A percentile compares a stretch with the other conserved stretches of the same genome.
phyloP scores from a whole-genome alignment of 2,329 filamentous ascomycete genomes.

The Fusarium devonianum region DNA sequence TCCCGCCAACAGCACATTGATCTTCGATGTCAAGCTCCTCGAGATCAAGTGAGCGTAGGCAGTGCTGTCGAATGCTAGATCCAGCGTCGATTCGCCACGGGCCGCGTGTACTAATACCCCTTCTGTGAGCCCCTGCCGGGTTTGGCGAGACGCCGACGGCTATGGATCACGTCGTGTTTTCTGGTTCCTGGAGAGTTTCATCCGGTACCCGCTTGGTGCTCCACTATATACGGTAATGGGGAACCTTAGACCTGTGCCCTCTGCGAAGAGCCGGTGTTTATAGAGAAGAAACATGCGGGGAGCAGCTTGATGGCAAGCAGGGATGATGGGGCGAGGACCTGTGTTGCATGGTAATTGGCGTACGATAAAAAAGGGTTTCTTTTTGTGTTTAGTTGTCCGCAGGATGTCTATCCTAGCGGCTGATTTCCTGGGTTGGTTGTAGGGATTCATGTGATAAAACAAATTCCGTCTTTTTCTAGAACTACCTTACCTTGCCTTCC shows the following conservation, averaged over 20 bases:
- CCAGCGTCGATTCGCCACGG: conserved; percentile 17
- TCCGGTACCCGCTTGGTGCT: conserved; percentile 35
- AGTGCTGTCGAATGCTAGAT: conserved; percentile 12
- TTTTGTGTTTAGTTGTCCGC: conserved; percentile 32
- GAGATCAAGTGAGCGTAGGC: conserved; percentile 74
- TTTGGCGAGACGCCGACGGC: conserved; percentile 19
- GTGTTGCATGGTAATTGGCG: conserved; percentile 60
- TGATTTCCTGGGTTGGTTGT: conserved; percentile 26
- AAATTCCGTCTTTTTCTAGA: no score
- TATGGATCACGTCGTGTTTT: conserved; percentile 16
- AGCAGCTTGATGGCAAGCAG: conserved; percentile 41
- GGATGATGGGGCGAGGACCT: conserved; percentile 60
- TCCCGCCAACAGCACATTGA: conserved; percentile 86
- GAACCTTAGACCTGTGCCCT: conserved; percentile 58
- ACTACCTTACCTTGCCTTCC: background rate
- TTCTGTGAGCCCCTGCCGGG: conserved; percentile 20
- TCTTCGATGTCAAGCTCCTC: conserved; percentile 89
- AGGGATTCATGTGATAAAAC: conserved; percentile 34
- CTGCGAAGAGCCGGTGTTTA: conserved; percentile 25
- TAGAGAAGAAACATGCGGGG: conserved; percentile 23
- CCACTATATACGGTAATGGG: conserved; percentile 48
- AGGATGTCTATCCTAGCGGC: conserved; percentile 12
- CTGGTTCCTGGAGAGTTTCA: conserved; percentile 23
- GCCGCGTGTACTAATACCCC: conserved; percentile 39
- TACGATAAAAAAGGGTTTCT: conserved; percentile 47